A percentile compares a stretch with the other conserved stretches of the same genome.
Evolutionary conservation across 2,329 filamentous ascomycete species (phyloP).

Genomic region (Xylariaceae sp.): DNA sequence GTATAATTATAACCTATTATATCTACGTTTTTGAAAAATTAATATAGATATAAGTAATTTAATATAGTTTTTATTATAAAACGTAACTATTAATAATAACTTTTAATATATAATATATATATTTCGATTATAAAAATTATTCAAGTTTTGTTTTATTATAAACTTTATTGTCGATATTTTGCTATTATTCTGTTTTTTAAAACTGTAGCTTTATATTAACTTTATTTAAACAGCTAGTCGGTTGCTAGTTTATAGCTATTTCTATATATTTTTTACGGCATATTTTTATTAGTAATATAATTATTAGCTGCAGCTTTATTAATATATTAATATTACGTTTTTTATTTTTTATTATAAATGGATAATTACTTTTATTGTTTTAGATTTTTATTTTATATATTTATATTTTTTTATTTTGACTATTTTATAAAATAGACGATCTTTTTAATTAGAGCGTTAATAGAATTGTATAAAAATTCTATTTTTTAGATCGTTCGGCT

Average conservation of each 20-base stretch:
- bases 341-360: background rate
- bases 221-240: background rate
- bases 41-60: no score
- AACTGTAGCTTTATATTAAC: background rate
- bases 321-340: background rate
- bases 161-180: background rate
- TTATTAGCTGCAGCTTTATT: background rate
- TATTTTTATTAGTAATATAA: background rate
- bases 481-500: no score
- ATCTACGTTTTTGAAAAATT: no score
- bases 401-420: background rate
- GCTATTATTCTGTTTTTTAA: background rate
- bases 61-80: no score
- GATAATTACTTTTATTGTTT: background rate
- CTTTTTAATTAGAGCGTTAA: background rate
- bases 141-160: background rate
- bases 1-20: no score
- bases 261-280: no score
- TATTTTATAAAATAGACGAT: background rate
- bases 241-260: background rate
- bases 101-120: background rate
- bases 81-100: background rate
- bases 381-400: background rate
- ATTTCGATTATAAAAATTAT: no score
- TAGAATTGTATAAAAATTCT: background rate